Percentiles rank a stretch among this genome's conserved stretches.
Evolutionary conservation across 1,139 yeast species (phyloP).

Genomic region (Yamadazyma songkhlaensis): DNA sequence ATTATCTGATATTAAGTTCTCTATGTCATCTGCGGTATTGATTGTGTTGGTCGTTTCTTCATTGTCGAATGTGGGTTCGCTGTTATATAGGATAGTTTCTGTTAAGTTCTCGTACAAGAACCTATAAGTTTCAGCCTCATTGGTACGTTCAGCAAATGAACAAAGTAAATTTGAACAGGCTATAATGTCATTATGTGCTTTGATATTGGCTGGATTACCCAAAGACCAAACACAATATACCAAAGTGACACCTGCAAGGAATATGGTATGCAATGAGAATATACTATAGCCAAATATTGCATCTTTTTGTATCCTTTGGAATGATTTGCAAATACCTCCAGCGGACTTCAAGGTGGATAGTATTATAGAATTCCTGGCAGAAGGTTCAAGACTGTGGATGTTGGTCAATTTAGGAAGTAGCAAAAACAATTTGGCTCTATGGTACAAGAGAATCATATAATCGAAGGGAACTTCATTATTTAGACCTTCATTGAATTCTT

Average conservation of each 20-base stretch:
- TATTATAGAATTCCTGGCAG: conserved; percentile 6
- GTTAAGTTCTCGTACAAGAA: conserved; percentile 18
- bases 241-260: conserved; percentile 21
- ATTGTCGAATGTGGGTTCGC: conserved; percentile 5
- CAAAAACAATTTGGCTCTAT: conserved; percentile 13
- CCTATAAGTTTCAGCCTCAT: conserved; percentile 20
- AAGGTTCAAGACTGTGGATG: background rate
- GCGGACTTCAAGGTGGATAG: conserved; percentile 16
- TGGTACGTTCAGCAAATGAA: conserved; percentile 20
- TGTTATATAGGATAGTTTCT: conserved; percentile 16
- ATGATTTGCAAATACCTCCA: conserved; percentile 19
- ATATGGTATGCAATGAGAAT: conserved; percentile 20
- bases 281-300: conserved; percentile 20
- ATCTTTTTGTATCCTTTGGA: conserved; percentile 17
- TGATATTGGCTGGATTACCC: conserved; percentile 16
- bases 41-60: background rate
- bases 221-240: conserved; percentile 20
- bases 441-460: conserved; percentile 10
- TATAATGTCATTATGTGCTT: conserved; percentile 19
- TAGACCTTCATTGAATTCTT: conserved; percentile 11
- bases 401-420: conserved; percentile 10
- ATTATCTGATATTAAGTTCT: background rate
- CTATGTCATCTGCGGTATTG: background rate
- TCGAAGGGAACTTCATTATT: conserved; percentile 12
- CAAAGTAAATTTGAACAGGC: conserved; percentile 20